Conservation (phyloP, 805 yeast species). For the Metschnikowia rubicola region DNA sequence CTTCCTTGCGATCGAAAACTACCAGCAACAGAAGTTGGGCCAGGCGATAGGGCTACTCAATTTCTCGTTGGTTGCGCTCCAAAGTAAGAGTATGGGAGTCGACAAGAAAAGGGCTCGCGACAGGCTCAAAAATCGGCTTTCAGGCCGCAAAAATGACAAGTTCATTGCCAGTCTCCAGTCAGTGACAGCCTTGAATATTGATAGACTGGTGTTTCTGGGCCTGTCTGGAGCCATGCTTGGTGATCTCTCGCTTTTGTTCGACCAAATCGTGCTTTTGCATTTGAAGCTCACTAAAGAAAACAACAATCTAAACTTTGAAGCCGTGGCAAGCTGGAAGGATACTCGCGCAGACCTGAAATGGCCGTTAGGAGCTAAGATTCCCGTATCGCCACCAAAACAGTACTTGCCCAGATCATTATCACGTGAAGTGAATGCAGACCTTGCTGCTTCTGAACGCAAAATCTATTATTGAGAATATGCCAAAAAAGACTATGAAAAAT, state of each 20-base stretch:
- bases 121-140: constrained; percentile 25
- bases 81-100: constrained; percentile 25
- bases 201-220: constrained; percentile 33
- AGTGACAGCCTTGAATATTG: constrained; percentile 31
- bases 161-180: constrained; percentile 32
- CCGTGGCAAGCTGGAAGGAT: constrained; percentile 34
- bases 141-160: constrained; percentile 30
- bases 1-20: constrained; percentile 43
- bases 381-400: constrained; percentile 25
- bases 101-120: constrained; percentile 15
- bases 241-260: constrained; percentile 39
- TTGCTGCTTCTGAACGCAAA: neutral
- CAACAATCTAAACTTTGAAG: constrained; percentile 34
- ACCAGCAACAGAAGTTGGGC: constrained; percentile 44
- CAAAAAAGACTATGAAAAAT: neutral
- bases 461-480: neutral
- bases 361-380: constrained; percentile 40
- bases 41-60: constrained; percentile 45
- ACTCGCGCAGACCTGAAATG: constrained; percentile 38
- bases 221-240: constrained; percentile 33
- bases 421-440: neutral
- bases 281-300: constrained; percentile 45
- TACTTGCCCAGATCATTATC: constrained; percentile 21
- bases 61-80: constrained; percentile 32
- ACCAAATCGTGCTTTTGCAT: constrained; percentile 37